A percentile compares a stretch with the other conserved stretches of the same genome.
Conservation (phyloP, 495 filamentous ascomycete genomes). For the Astrothelium subdiscretum region DNA sequence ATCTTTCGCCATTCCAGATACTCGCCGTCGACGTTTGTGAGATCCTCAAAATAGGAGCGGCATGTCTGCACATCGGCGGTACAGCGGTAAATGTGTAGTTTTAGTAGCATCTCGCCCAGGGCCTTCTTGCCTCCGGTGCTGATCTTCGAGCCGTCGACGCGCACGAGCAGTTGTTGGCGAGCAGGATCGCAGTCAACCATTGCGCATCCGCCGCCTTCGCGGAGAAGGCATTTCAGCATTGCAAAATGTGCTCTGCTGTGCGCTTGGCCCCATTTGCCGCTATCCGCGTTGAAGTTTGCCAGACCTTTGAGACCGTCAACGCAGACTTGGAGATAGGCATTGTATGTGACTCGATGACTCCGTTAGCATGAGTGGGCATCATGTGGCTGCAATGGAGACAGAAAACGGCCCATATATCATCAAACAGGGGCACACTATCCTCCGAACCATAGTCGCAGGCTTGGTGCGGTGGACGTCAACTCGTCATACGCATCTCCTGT, state of each 20-base stretch:
- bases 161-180: constrained; percentile 20
- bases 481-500: no score
- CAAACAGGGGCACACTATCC: no score
- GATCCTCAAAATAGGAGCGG: constrained; percentile 30
- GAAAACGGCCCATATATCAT: no score
- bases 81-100: constrained; percentile 36
- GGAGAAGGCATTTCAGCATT: constrained; percentile 31
- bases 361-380: background rate
- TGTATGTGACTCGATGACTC: constrained; percentile 30
- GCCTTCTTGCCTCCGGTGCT: constrained; percentile 30
- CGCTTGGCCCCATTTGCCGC: constrained; percentile 36
- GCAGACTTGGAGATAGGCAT: constrained; percentile 34
- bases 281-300: constrained; percentile 32
- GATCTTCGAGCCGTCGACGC: constrained; percentile 30
- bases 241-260: constrained; percentile 37
- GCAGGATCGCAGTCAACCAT: constrained; percentile 16
- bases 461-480: no score
- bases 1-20: constrained; percentile 29
- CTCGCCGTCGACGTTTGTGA: constrained; percentile 30
- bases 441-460: no score
- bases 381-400: no score
- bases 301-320: constrained; percentile 35
- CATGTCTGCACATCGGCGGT: constrained; percentile 34
- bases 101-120: constrained; percentile 32
- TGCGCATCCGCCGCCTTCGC: constrained; percentile 25